Base-by-base conservation (phyloP, 2,329 filamentous ascomycete genomes). In the Alternaria longipes region DNA sequence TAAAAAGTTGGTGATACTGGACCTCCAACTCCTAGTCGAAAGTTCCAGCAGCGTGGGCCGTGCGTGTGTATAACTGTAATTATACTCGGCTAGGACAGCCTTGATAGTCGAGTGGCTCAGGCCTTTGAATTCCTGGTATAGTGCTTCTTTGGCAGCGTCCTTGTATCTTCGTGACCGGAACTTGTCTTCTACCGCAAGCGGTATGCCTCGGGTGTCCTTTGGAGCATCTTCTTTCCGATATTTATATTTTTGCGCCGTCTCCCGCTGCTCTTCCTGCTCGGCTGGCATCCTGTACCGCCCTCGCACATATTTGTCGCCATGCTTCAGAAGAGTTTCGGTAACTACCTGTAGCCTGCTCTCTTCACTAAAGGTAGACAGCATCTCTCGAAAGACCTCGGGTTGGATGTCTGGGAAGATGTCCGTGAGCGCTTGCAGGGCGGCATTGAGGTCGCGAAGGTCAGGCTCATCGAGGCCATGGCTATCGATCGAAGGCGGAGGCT, bases 401-500 rank as follows among this genome's bases (percentile, higher is more conserved):
- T 93, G 90, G n/a, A 94, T 84, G 77, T 94, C 88, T 28, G 92
- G 92, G 67, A 95, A 95, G 8, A 94, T 84, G 49, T 87, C 87
- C 22, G 88, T 87, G 44, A 95, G 85, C 12, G 85, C 87, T 62
- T 87, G 86, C 64, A 95, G 86, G 68, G 88, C 85, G 52, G 83
- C 82, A 80, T 94, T 94, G 50, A 94, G 84, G 60, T 90, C 87
- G 66, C 86, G 83, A 24, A 93, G 83, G 69, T 92, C 86, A 40
- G 86, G 85, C 36, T 85, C 81, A 61, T 89, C 86, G n/a, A 63
- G 54, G 30, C 64, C 67, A 60, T 66, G 56, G 45, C 63, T 62
- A 18, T 54, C 34, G 40, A 53, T 26, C 8, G 59, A 47, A 6
- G 51, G 55, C 26, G 46, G 56, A 32, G 54, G 50, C 24, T 57